These are phyloP conservation scores for Calocybe cyanea DNA, from an alignment of 768 basidiomycete species.

Conservation along the genomic window DNA sequence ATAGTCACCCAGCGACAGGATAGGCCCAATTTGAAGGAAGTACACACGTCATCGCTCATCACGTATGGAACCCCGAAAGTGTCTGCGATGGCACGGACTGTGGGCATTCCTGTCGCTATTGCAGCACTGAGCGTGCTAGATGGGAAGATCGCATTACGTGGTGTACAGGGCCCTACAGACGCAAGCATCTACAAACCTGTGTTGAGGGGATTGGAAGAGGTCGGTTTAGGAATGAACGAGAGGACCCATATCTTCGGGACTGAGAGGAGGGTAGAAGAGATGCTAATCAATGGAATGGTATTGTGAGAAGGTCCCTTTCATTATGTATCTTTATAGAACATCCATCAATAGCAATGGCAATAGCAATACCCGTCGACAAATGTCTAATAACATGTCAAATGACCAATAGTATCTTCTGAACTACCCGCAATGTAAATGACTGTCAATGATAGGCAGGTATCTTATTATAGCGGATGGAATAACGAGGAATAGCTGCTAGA, in stretches of 20 bases:
- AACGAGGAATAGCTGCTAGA: conserved; percentile 45
- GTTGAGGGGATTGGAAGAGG: conserved; percentile 53
- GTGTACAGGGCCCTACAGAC: conserved; percentile 68
- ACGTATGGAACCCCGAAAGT: conserved; percentile 47
- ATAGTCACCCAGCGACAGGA: conserved; percentile 45
- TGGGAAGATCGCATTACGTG: conserved; percentile 46
- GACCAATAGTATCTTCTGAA: too few relatives aligned
- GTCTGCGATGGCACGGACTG: conserved; percentile 89
- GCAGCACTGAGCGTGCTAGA: conserved; percentile 72
- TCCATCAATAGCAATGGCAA: too few relatives aligned
- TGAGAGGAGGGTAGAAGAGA: conserved; percentile 10
- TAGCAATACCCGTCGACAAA: too few relatives aligned
- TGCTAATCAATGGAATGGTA: background rate
- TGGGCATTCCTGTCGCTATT: conserved; percentile 84
- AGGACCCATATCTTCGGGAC: conserved; percentile 4
- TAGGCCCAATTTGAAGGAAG: conserved; percentile 31
- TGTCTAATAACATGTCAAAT: too few relatives aligned
- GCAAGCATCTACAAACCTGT: conserved; percentile 59
- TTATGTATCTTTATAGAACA: too few relatives aligned
- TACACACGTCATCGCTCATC: conserved; percentile 65
- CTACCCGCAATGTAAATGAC: too few relatives aligned
- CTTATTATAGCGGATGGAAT: conserved; percentile 34
- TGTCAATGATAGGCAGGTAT: conserved; percentile 8
- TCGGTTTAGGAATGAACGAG: conserved; percentile 49
- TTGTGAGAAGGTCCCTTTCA: too few relatives aligned